phyloP scores from a whole-genome alignment of 2,329 filamentous ascomycete species.

The Catunica adiposa region DNA sequence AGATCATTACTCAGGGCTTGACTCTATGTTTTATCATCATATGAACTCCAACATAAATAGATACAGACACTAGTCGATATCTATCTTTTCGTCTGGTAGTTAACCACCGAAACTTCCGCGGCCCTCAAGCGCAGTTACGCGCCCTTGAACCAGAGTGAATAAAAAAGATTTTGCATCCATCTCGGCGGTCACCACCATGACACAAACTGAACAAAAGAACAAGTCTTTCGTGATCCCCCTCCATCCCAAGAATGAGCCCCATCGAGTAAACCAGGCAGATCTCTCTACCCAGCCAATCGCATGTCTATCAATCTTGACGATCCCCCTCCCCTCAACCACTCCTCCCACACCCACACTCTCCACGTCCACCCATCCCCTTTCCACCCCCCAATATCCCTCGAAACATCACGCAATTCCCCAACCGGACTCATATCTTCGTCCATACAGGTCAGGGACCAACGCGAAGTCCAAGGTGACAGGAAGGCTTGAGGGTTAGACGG shows the following conservation, averaged over 20 bases:
- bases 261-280: constrained; percentile 65
- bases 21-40: constrained; percentile 98
- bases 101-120: neutral
- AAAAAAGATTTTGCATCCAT: constrained; percentile 15
- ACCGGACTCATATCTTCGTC: constrained; percentile 86
- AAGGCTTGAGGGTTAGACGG: neutral
- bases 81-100: neutral
- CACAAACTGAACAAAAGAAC: neutral
- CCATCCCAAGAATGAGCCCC: constrained; percentile 99
- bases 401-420: constrained; percentile 3
- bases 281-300: constrained; percentile 62
- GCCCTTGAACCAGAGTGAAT: constrained; percentile 11
- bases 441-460: constrained; percentile 18
- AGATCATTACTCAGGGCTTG: constrained; percentile 68
- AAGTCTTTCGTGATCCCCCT: constrained; percentile 37
- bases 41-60: constrained; percentile 21
- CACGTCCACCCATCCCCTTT: neutral
- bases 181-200: constrained; percentile 3
- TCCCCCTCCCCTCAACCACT: constrained; percentile 23
- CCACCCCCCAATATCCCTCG: neutral
- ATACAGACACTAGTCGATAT: constrained; percentile 15
- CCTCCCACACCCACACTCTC: constrained; percentile 8
- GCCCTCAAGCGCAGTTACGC: neutral
- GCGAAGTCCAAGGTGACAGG: neutral
- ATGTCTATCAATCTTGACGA: constrained; percentile 97